phyloP scores from a whole-genome alignment of 1,139 yeast genomes.

The Keqinozyma sinolaborantium region DNA sequence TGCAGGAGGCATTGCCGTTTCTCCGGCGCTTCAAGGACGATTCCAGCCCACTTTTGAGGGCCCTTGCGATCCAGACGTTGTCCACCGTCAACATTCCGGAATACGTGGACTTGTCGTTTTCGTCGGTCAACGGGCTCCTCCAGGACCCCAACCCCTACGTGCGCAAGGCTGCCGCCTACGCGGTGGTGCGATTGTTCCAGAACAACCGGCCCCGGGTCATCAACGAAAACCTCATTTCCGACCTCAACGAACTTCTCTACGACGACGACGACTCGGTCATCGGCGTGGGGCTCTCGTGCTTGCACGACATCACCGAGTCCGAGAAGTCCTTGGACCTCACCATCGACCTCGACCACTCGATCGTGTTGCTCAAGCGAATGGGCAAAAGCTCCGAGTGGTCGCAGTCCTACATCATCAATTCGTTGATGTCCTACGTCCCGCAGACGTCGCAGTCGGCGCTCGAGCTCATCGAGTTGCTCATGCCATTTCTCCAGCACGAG shows the following conservation, averaged over 20 bases:
- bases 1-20: conserved; percentile 54
- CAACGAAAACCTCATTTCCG: conserved; percentile 44
- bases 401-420: conserved; percentile 65
- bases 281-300: conserved; percentile 69
- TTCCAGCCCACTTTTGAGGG: conserved; percentile 28
- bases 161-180: conserved; percentile 65
- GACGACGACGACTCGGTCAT: conserved; percentile 64
- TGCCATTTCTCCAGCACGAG: conserved; percentile 77
- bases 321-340: conserved; percentile 42
- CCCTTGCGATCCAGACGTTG: conserved; percentile 62
- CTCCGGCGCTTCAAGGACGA: conserved; percentile 50
- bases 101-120: conserved; percentile 36
- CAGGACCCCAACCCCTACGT: conserved; percentile 57
- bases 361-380: conserved; percentile 46
- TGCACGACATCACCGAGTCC: conserved; percentile 62
- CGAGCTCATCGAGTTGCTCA: conserved; percentile 59
- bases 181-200: conserved; percentile 68
- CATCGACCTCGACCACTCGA: conserved; percentile 55
- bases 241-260: conserved; percentile 54
- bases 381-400: conserved; percentile 76
- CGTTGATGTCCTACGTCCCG: conserved; percentile 72
- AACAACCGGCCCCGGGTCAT: conserved; percentile 47
- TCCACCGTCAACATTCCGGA: conserved; percentile 56
- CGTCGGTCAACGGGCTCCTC: conserved; percentile 28
- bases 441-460: conserved; percentile 63